Base-by-base conservation (phyloP, 2,329 filamentous ascomycete genomes). In the Shiraia bambusicola region DNA sequence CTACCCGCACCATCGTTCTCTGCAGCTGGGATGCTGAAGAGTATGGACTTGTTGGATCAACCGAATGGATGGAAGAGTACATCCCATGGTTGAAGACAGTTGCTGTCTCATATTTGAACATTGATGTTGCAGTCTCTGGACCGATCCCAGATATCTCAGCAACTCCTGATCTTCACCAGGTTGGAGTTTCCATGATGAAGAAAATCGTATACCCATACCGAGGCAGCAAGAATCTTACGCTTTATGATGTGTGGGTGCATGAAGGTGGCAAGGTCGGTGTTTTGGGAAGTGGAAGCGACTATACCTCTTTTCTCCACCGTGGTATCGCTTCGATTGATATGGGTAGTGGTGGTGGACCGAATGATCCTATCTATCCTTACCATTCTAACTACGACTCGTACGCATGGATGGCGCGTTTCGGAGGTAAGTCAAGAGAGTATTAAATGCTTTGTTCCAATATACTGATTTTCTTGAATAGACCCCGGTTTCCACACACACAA, bases 341-440 rank as follows among this genome's bases (percentile, higher is more conserved):
- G 45, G 73, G 73, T 15, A 60, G 69, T 19, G 65, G 61, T 5
- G 56, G 52, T 2, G 67, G 67, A 4, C 59, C 63, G 3, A 54
- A 59, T 1, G 71, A 73, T 31, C 67, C 74, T 0, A 57, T 77
- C 7, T 77, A 76, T 40, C 73, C 67, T 22, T 76, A 76, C 52
- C 73, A 76, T 50, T 72, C 67, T 19, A 68, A 65, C 52, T 77
- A 76, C 61, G 61, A 76, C 47, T 61, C 66, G 24, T 77, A 75
- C 46, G 69, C 73, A 43, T 79, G 76, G 76, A 78, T 79, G 75
- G 51, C 60, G 0, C 72, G 65, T 0, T 78, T 71, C 42, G 76
- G 74, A 4, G 19, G 19, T 22, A 22, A 22, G 19, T 22, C 4
- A 22, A 22, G 4, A 22, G 8, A 22, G 19, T 22, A 4, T 5